phyloP scores from a whole-genome alignment of 2,329 filamentous ascomycete species.

The Scytalidium sp. region DNA sequence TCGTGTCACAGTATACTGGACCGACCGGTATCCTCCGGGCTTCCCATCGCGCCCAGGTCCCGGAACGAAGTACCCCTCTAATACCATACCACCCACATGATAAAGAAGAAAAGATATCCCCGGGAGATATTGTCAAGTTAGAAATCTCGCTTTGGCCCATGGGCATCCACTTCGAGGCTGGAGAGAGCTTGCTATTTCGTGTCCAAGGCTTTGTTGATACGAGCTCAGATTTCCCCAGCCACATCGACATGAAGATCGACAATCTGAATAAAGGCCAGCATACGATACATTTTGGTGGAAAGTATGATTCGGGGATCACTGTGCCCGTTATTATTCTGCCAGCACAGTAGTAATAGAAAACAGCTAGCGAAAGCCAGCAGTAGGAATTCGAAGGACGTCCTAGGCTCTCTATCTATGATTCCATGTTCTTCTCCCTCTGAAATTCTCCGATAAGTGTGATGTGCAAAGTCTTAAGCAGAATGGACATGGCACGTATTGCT shows the following conservation, averaged over 20 bases:
- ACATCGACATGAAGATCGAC: neutral
- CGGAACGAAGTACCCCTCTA: neutral
- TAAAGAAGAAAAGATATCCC: conserved; percentile 7
- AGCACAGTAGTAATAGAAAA: too few species aligned
- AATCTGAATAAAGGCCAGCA: neutral
- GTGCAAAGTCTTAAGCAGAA: too few species aligned
- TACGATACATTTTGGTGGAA: neutral
- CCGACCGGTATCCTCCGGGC: conserved; percentile 11
- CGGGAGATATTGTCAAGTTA: conserved; percentile 10
- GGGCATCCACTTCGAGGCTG: conserved; percentile 13
- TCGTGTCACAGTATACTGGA: conserved; percentile 9
- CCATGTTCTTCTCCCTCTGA: too few species aligned
- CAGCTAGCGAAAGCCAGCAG: too few species aligned
- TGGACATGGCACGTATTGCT: too few species aligned
- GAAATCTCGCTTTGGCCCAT: conserved; percentile 14
- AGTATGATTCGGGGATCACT: too few species aligned
- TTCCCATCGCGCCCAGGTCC: conserved; percentile 8
- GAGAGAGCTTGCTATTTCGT: conserved; percentile 6
- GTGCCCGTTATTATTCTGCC: too few species aligned
- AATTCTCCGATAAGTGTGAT: too few species aligned
- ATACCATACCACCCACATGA: conserved; percentile 10
- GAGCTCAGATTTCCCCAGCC: neutral
- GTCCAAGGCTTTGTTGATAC: neutral
- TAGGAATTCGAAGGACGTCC: too few species aligned
- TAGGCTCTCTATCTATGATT: too few species aligned